Conservation (phyloP, 257 asterid species). For the Solanum etuberosum region DNA sequence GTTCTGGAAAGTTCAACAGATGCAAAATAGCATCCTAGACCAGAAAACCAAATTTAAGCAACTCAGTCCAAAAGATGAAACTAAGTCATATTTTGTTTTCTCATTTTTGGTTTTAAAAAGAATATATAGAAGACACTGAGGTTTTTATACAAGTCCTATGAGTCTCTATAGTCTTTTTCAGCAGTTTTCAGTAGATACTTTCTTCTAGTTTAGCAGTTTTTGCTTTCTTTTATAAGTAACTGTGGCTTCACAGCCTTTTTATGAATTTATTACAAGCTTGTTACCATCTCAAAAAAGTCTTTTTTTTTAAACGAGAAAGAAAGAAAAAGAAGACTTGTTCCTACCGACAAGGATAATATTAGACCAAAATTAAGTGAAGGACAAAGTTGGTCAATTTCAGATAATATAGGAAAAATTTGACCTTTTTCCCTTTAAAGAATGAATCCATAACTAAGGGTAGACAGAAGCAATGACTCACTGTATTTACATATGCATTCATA, state of each 20-base stretch:
- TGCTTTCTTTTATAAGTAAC: neutral
- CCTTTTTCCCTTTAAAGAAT: neutral
- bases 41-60: neutral
- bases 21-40: neutral
- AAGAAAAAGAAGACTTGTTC: neutral
- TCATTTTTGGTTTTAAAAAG: neutral
- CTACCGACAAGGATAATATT: neutral
- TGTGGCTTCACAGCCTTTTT: neutral
- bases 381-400: neutral
- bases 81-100: neutral
- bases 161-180: neutral
- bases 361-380: neutral
- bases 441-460: neutral
- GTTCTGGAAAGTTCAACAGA: neutral
- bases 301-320: neutral
- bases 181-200: neutral
- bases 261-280: neutral
- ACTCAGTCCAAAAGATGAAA: neutral
- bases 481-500: neutral
- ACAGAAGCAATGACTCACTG: neutral
- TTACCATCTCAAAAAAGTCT: neutral
- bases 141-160: neutral
- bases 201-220: neutral
- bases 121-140: neutral
- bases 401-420: neutral